Base-by-base conservation (phyloP, 345 rosid species). In the Citrus glauca region DNA sequence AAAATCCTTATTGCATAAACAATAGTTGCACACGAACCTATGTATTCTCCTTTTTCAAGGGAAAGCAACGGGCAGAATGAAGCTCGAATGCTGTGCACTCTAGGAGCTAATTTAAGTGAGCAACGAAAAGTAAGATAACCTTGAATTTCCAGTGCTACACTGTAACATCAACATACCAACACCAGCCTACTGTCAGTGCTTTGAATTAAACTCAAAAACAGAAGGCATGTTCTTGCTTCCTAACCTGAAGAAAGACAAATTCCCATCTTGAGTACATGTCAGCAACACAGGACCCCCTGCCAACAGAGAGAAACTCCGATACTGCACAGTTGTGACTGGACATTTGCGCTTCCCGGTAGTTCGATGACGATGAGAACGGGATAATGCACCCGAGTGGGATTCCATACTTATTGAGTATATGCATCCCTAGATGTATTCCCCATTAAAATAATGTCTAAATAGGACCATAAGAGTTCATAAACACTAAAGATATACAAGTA, bases 51-150 rank as follows among this genome's bases (percentile, higher is more conserved):
- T 79, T 95, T 91, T 79, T 93, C 97, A 35, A 92, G 88, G 70
- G 99, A 95, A 78, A 95, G 90, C 72, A 93, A 78, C 59, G 97
- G 99, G 83, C 99, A 93, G 88, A 95, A 95, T 35, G 98, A 92
- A 38, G 93, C 94, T 74, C 89, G 90, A 60, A 91, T 87, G 73
- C 83, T 85, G 80, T 95, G 95, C 79, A 92, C 81, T 50, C 93
- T 85, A 1, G 97, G 90, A 42, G 87, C 81, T 83, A 93, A 84
- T 82, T 93, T 91, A 78, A 93, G 93, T 7, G 98, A 90, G 87
- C 99, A 92, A 22, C 97, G 91, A 56, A 94, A 83, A 42, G 95
- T 94, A 69, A 96, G 82, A 82, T 96, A 96, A 59, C 99, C 99
- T 78, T 92, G 84, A 75, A 87, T 69, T 86, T 96, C 92, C 88